Evolutionary conservation across 345 rosid genomes (phyloP).

Genomic region (Corchorus olitorius): DNA sequence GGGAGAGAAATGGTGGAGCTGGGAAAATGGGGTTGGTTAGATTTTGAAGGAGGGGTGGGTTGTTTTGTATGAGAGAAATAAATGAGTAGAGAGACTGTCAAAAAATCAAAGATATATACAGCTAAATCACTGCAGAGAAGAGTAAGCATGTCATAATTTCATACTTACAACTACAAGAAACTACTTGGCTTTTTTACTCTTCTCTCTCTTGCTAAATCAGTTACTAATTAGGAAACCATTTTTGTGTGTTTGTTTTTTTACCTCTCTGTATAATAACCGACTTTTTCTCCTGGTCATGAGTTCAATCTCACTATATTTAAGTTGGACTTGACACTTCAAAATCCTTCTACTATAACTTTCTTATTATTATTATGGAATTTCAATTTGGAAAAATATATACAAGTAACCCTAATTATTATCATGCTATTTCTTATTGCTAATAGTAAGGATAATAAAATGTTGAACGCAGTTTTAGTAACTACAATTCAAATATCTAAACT

Average conservation of each 20-base stretch:
- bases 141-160: background rate
- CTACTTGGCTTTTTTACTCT: background rate
- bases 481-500: no score
- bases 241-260: background rate
- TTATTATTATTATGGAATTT: background rate
- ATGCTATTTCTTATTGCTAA: background rate
- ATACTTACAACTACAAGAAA: no score
- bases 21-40: background rate
- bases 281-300: background rate
- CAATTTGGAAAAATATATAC: background rate
- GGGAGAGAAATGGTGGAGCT: background rate
- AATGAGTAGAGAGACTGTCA: background rate
- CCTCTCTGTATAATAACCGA: background rate
- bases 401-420: background rate
- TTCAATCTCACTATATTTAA: conserved; percentile 13
- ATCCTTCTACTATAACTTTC: background rate
- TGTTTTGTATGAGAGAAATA: background rate
- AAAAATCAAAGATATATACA: background rate
- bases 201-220: background rate
- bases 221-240: background rate
- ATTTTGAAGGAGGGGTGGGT: background rate
- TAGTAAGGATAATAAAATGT: no score
- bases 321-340: conserved; percentile 3
- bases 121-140: background rate
- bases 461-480: no score